These are phyloP conservation scores for Pseudogymnoascus sp. DNA, from an alignment of 2,329 filamentous ascomycete species.

Conservation along the genomic window DNA sequence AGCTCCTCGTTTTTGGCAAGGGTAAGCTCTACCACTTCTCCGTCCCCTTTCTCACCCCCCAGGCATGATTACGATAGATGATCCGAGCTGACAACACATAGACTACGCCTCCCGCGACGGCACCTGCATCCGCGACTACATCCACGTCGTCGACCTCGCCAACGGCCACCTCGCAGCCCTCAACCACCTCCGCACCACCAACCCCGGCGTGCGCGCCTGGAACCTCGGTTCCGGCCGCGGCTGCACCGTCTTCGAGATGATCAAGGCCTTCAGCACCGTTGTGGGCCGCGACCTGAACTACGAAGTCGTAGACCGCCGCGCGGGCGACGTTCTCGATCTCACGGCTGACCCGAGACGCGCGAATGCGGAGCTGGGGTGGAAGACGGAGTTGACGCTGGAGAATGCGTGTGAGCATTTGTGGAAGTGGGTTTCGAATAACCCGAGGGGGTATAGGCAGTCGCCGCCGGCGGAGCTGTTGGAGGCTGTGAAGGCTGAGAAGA, in stretches of 20 bases:
- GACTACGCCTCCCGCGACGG: conserved; percentile 88
- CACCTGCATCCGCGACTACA: conserved; percentile 95
- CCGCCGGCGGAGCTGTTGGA: conserved; percentile 77
- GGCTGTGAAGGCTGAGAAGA: conserved; percentile 38
- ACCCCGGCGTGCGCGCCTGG: conserved; percentile 90
- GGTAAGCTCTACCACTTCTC: conserved; percentile 44
- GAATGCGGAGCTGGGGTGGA: conserved; percentile 85
- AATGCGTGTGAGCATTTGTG: conserved; percentile 90
- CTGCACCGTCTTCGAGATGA: conserved; percentile 94
- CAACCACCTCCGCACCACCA: conserved; percentile 74
- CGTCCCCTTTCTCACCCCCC: too few relatives aligned
- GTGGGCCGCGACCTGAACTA: conserved; percentile 83
- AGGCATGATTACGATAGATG: background rate
- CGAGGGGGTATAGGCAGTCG: conserved; percentile 84
- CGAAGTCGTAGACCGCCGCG: conserved; percentile 71
- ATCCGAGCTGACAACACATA: conserved; percentile 30
- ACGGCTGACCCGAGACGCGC: conserved; percentile 85
- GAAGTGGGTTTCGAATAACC: conserved; percentile 97
- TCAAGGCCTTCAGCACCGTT: conserved; percentile 83
- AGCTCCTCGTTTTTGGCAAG: conserved; percentile 88
- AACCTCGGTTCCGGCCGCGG: conserved; percentile 92
- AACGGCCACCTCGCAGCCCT: conserved; percentile 81
- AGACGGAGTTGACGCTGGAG: conserved; percentile 82
- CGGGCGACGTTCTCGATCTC: conserved; percentile 87
- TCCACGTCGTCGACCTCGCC: conserved; percentile 87